Base-by-base conservation (phyloP, 2,329 filamentous ascomycete genomes). In the Pseudogymnoascus sp. region DNA sequence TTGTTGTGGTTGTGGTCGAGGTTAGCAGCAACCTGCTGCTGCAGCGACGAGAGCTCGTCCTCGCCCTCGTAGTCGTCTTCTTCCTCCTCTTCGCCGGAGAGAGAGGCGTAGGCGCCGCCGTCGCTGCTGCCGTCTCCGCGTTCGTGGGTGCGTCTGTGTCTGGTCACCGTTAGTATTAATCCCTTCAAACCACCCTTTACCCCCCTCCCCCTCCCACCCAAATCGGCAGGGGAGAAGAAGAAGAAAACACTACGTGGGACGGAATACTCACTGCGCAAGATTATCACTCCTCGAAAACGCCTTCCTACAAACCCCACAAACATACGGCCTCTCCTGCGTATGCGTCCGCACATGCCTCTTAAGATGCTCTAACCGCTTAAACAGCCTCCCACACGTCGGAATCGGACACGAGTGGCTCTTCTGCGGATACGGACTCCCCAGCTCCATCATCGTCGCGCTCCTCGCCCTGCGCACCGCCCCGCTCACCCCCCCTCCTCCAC, bases 331-430 rank as follows among this genome's bases (percentile, higher is more conserved):
- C 82, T 99, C 95, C 83, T 99, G 95, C 64, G 95, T 99, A 83
- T 99, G 95, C 73, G 95, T 99, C 79, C 95, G 90, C 77, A 99
- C 95, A 80, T 99, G 95, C 91, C 93, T 88, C 85, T 99, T 99
- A 74, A 99, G 87, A 80, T 99, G 95, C 81, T 99, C 95, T 81
- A 99, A 86, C 78, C 95, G 88, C 87, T 99, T 99, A 85, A 99
- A 99, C 67, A 97, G 85, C 73, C 95, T 89, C 63, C 95, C 95
- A 76, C 95, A 99, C 63, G 93, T 96, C 28, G 95, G 95, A 72
- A 99, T 99, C n/a, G 95, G 95, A 80, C 95, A 99, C 1, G 93
- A 97, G 78, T 99, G 95, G 42, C 93, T 96, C 78, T 99, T 99
- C 74, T 96, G 91, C 61, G 95, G 92, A 75, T 97, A 97, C 13